Percentiles rank a stretch among this genome's conserved stretches.
phyloP scores from a whole-genome alignment of 805 yeast genomes.

The Yarrowia sp. region DNA sequence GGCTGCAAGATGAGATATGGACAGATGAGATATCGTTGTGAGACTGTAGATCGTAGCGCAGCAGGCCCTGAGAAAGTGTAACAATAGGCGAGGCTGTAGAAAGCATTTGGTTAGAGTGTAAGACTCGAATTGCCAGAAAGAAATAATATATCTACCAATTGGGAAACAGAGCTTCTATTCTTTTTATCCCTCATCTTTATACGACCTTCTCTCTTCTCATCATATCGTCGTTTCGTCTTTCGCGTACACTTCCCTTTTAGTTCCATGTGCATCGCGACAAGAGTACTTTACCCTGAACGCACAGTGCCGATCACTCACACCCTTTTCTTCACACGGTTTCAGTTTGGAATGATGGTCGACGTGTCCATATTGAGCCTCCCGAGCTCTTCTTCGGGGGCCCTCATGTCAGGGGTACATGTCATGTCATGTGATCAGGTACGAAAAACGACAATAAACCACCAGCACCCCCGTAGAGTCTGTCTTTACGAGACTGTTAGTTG shows the following conservation, averaged over 20 bases:
- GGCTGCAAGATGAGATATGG: constrained; percentile 18
- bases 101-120: too few species aligned
- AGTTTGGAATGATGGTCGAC: constrained; percentile 19
- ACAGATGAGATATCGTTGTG: not conserved
- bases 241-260: constrained; percentile 10
- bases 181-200: not conserved
- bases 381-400: not conserved
- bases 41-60: not conserved
- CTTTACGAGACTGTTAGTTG: too few species aligned
- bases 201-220: too few species aligned
- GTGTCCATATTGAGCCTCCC: constrained; percentile 3
- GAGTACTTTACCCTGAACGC: not conserved
- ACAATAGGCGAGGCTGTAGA: too few species aligned
- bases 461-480: too few species aligned
- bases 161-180: too few species aligned
- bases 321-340: constrained; percentile 14
- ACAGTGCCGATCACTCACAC: constrained; percentile 6
- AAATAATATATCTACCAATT: too few species aligned
- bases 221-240: too few species aligned
- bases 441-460: too few species aligned
- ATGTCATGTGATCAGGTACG: not conserved
- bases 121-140: too few species aligned
- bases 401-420: not conserved
- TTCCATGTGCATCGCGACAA: not conserved
- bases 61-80: not conserved